Evolutionary conservation across 768 basidiomycete species (phyloP).

Genomic region (Goffeauzyma gilvescens): DNA sequence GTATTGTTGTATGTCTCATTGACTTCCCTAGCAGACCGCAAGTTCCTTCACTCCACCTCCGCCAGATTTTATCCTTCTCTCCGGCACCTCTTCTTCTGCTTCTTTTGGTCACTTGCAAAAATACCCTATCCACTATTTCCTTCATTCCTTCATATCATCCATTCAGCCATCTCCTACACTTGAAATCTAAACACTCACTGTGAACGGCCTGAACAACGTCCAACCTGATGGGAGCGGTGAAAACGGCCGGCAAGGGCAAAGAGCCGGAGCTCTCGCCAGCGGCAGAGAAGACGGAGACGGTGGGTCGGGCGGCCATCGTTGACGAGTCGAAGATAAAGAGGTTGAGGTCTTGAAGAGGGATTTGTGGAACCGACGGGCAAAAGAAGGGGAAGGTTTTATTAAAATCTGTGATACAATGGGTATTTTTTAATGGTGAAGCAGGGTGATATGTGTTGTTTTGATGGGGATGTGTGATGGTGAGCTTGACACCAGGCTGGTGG

Average conservation of each 20-base stretch:
- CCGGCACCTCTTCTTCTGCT: neutral
- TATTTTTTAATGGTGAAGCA: too few relatives aligned
- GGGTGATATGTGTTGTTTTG: too few relatives aligned
- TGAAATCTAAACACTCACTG: slow-evolving; percentile 51
- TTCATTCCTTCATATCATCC: neutral
- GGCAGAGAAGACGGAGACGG: slow-evolving; percentile 60
- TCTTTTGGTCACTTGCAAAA: neutral
- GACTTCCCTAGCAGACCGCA: neutral
- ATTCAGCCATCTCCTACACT: neutral
- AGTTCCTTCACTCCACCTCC: neutral
- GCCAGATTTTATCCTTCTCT: neutral
- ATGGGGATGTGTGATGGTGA: too few relatives aligned
- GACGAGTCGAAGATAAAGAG: neutral
- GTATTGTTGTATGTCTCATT: neutral
- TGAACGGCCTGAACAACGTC: slow-evolving; percentile 97
- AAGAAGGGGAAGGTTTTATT: too few relatives aligned
- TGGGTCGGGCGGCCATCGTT: slow-evolving; percentile 78
- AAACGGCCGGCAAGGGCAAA: slow-evolving; percentile 80
- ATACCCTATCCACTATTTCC: neutral
- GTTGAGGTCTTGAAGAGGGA: too few relatives aligned
- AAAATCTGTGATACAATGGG: too few relatives aligned
- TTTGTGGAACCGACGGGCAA: too few relatives aligned
- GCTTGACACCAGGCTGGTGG: too few relatives aligned
- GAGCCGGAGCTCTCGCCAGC: slow-evolving; percentile 72
- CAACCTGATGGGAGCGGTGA: slow-evolving; percentile 93